A percentile compares a stretch with the other conserved stretches of the same genome.
phyloP scores from a whole-genome alignment of 2,329 filamentous ascomycete genomes.

The Xylaria multiplex region DNA sequence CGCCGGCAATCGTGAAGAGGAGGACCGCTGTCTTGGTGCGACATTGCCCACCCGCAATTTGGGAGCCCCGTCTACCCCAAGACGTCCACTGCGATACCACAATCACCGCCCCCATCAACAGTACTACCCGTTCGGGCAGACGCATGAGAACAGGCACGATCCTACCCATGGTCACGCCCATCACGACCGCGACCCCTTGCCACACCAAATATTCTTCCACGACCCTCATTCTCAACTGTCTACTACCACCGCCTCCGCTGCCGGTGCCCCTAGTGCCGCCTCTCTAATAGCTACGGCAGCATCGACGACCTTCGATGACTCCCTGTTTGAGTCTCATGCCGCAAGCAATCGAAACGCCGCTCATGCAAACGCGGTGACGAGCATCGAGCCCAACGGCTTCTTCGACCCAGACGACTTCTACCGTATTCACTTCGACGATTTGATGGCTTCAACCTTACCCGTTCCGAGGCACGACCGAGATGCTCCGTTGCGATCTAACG shows the following conservation, averaged over 20 bases:
- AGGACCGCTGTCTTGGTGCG: constrained; percentile 51
- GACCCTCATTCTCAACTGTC: constrained; percentile 38
- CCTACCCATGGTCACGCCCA: constrained; percentile 35
- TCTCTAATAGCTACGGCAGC: constrained; percentile 27
- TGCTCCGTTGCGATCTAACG: constrained; percentile 59
- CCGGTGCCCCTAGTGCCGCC: constrained; percentile 23
- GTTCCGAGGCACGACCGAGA: constrained; percentile 56
- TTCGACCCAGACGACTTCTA: constrained; percentile 67
- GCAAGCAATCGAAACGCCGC: constrained; percentile 52
- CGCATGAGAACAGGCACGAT: constrained; percentile 32
- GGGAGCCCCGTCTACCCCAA: constrained; percentile 46
- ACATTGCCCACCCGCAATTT: constrained; percentile 51
- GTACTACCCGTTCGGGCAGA: constrained; percentile 35
- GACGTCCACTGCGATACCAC: constrained; percentile 45
- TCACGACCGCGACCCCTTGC: constrained; percentile 37
- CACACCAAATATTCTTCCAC: constrained; percentile 30
- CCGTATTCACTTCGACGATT: constrained; percentile 58
- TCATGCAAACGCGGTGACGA: constrained; percentile 52
- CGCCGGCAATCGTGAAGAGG: constrained; percentile 57
- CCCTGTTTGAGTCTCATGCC: constrained; percentile 52
- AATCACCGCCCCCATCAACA: constrained; percentile 44
- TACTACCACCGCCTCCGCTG: constrained; percentile 41
- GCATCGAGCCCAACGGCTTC: constrained; percentile 53
- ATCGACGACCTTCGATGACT: constrained; percentile 33
- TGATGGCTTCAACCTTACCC: constrained; percentile 54